Percentiles rank a stretch among this genome's conserved stretches.
phyloP scores from a whole-genome alignment of 306 rosid genomes.

The Prunus campanulata region DNA sequence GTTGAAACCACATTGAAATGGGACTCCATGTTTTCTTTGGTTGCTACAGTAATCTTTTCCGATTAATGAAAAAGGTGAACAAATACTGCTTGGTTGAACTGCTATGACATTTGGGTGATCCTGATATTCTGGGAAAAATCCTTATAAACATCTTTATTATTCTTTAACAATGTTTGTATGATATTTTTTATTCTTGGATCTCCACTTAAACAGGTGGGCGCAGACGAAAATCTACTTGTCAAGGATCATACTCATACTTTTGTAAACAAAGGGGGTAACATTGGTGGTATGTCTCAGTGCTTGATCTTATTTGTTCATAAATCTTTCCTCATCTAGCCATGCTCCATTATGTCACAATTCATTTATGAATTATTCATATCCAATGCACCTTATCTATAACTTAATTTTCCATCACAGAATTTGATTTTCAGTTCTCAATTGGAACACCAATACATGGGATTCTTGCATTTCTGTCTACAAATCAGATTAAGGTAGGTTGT shows the following conservation, averaged over 20 bases:
- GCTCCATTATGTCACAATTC: neutral
- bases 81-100: constrained; percentile 11
- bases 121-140: no score
- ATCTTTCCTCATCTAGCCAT: constrained; percentile 4
- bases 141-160: neutral
- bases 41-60: constrained; percentile 92
- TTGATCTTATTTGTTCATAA: constrained; percentile 16
- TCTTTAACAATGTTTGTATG: neutral
- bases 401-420: constrained; percentile 63
- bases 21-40: constrained; percentile 97
- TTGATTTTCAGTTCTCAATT: constrained; percentile 81
- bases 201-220: constrained; percentile 69
- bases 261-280: constrained; percentile 89
- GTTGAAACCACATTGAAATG: constrained; percentile 96
- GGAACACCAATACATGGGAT: constrained; percentile 98
- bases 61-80: constrained; percentile 90
- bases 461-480: constrained; percentile 82
- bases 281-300: constrained; percentile 65
- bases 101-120: neutral
- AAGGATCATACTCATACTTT: constrained; percentile 97
- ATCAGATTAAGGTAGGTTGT: constrained; percentile 73
- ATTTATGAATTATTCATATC: neutral
- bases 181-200: constrained; percentile 6
- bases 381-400: constrained; percentile 18
- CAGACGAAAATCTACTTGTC: constrained; percentile 78